phyloP scores from a whole-genome alignment of 2,329 filamentous ascomycete genomes.

The Fusarium sp. region DNA sequence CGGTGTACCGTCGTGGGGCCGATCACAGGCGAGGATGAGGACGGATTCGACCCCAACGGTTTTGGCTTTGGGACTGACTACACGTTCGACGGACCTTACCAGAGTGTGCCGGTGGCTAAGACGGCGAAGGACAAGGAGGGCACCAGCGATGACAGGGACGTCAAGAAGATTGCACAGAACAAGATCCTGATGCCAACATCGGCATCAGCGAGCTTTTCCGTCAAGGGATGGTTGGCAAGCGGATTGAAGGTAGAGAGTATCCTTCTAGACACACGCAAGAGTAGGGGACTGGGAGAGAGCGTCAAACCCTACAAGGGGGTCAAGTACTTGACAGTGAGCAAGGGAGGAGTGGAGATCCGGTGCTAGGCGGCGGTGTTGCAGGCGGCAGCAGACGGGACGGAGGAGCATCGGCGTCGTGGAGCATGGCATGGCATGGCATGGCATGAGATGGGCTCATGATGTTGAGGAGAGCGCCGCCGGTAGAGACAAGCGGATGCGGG shows the following conservation, averaged over 20 bases:
- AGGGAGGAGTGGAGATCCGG: conserved; percentile 72
- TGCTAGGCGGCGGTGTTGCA: conserved; percentile 54
- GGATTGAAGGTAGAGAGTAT: conserved; percentile 77
- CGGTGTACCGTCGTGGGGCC: conserved; percentile 83
- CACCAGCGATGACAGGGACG: conserved; percentile 60
- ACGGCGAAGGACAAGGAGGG: conserved; percentile 46
- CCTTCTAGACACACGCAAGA: conserved; percentile 79
- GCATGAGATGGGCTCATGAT: conserved; percentile 10
- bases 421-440: neutral
- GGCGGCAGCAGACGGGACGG: conserved; percentile 15
- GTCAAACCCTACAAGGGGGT: conserved; percentile 98
- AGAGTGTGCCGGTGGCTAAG: conserved; percentile 56
- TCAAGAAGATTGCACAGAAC: conserved; percentile 73
- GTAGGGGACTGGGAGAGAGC: conserved; percentile 84
- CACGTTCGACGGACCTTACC: conserved; percentile 68
- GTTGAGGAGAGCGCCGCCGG: neutral
- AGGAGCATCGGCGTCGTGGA: neutral
- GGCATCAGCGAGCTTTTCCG: conserved; percentile 77
- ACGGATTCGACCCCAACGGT: conserved; percentile 62
- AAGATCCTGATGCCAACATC: conserved; percentile 85
- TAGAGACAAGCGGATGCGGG: neutral
- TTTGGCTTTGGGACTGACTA: conserved; percentile 66
- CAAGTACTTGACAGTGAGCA: conserved; percentile 89
- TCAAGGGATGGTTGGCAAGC: conserved; percentile 77
- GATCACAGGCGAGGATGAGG: conserved; percentile 61